Evolutionary conservation across 257 asterid species (phyloP).

Genomic region (Nicotiana noctiflora): DNA sequence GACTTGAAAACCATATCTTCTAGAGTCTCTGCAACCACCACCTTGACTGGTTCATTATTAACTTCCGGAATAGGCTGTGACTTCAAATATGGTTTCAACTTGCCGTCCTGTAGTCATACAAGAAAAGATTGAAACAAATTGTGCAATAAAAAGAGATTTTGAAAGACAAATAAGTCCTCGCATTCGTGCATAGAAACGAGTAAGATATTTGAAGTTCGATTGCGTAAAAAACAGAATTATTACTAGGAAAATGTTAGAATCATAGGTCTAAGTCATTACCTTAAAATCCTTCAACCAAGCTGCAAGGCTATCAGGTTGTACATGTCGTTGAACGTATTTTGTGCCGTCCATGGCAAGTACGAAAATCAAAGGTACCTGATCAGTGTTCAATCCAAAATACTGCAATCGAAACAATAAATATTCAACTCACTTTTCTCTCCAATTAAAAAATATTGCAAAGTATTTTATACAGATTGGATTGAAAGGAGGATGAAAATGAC

Average conservation of each 20-base stretch:
- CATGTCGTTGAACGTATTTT: constrained; percentile 49
- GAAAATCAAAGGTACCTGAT: constrained; percentile 57
- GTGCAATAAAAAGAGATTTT: too few relatives aligned
- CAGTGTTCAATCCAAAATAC: constrained; percentile 63
- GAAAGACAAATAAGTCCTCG: not conserved
- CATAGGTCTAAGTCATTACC: constrained; percentile 26
- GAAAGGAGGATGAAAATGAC: constrained; percentile 22
- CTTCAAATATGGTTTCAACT: constrained; percentile 45
- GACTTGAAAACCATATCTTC: constrained; percentile 61
- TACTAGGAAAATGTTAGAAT: not conserved
- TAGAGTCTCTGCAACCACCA: constrained; percentile 61
- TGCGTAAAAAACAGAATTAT: not conserved
- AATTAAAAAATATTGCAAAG: not conserved
- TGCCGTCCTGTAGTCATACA: constrained; percentile 47
- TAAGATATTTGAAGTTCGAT: not conserved
- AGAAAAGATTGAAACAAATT: not conserved
- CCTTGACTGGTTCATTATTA: constrained; percentile 74
- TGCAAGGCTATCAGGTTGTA: constrained; percentile 54
- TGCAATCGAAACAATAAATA: constrained; percentile 25
- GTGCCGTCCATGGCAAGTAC: constrained; percentile 38
- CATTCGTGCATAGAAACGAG: not conserved
- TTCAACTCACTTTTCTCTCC: not conserved
- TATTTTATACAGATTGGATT: not conserved
- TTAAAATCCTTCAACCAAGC: constrained; percentile 56
- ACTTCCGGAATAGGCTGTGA: constrained; percentile 79